These are phyloP conservation scores for Hypoxylon crocopeplum DNA, from an alignment of 495 filamentous ascomycete genomes.

Conservation along the genomic window DNA sequence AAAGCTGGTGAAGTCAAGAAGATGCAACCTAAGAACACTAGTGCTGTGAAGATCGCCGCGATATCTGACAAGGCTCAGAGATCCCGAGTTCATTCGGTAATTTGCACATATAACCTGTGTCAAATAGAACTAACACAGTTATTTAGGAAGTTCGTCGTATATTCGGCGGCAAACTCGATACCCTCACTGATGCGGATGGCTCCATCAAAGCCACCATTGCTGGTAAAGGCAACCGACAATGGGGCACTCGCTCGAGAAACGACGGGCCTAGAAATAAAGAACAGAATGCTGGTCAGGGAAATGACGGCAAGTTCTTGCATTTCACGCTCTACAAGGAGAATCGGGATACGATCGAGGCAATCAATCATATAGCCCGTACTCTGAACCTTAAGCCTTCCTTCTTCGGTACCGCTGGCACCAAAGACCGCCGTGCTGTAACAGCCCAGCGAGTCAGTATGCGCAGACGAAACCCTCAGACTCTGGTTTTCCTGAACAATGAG, in stretches of 20 bases:
- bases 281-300: constrained; percentile 22
- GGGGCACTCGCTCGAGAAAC: constrained; percentile 47
- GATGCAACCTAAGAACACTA: constrained; percentile 31
- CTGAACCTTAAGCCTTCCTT: constrained; percentile 70
- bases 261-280: constrained; percentile 38
- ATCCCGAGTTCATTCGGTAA: constrained; percentile 48
- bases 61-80: constrained; percentile 49
- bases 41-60: constrained; percentile 39
- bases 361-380: constrained; percentile 71
- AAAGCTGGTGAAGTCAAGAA: constrained; percentile 29
- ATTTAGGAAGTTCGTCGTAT: constrained; percentile 54
- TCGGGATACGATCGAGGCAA: constrained; percentile 94
- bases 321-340: constrained; percentile 98
- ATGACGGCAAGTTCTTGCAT: constrained; percentile 81
- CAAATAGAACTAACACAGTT: constrained; percentile 19
- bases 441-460: constrained; percentile 81
- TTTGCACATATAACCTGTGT: not conserved
- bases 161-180: constrained; percentile 47
- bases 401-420: constrained; percentile 91
- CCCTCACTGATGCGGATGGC: constrained; percentile 34
- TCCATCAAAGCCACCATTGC: constrained; percentile 46
- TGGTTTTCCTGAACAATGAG: constrained; percentile 70
- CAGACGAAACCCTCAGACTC: constrained; percentile 65
- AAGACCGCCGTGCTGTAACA: constrained; percentile 89
- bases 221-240: constrained; percentile 40